A percentile compares a stretch with the other conserved stretches of the same genome.
Evolutionary conservation across 2,329 filamentous ascomycete species (phyloP).

Genomic region (Penicillium sp.): DNA sequence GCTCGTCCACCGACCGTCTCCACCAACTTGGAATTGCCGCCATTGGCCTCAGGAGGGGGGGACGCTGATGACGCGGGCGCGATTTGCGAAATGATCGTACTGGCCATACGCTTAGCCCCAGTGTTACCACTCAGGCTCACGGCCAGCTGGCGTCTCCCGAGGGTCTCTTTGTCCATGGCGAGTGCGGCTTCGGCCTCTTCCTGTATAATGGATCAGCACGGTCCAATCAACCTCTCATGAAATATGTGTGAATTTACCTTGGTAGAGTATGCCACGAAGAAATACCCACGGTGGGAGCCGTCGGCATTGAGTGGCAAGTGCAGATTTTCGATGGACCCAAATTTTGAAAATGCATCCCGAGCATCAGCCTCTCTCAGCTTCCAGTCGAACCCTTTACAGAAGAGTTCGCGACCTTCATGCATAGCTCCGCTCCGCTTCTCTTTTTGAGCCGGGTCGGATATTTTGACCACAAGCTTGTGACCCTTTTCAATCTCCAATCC

Average conservation of each 20-base stretch:
- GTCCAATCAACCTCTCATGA: background rate
- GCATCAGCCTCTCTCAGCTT: conserved; percentile 62
- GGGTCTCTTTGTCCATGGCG: conserved; percentile 64
- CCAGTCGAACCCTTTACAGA: conserved; percentile 64
- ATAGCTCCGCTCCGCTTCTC: conserved; percentile 73
- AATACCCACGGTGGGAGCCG: conserved; percentile 68
- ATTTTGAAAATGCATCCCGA: conserved; percentile 63
- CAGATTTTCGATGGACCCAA: conserved; percentile 67
- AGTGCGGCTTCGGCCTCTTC: conserved; percentile 61
- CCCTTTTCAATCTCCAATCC: conserved; percentile 62
- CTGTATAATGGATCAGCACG: conserved; percentile 27
- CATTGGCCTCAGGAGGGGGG: conserved; percentile 32
- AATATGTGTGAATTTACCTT: conserved; percentile 40
- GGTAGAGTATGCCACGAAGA: conserved; percentile 69
- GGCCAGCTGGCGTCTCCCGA: conserved; percentile 61
- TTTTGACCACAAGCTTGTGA: conserved; percentile 67
- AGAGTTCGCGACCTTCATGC: conserved; percentile 82
- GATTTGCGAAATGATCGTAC: conserved; percentile 41
- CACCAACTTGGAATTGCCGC: conserved; percentile 31
- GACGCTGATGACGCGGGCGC: conserved; percentile 28
- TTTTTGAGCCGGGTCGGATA: conserved; percentile 74
- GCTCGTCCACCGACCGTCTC: conserved; percentile 42
- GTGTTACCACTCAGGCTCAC: conserved; percentile 53
- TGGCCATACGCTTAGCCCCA: conserved; percentile 39
- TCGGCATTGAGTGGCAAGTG: conserved; percentile 63